These are phyloP conservation scores for Globisporangium megalacanthum DNA, from an alignment of 352 stramenopile genomes.

Conservation along the genomic window DNA sequence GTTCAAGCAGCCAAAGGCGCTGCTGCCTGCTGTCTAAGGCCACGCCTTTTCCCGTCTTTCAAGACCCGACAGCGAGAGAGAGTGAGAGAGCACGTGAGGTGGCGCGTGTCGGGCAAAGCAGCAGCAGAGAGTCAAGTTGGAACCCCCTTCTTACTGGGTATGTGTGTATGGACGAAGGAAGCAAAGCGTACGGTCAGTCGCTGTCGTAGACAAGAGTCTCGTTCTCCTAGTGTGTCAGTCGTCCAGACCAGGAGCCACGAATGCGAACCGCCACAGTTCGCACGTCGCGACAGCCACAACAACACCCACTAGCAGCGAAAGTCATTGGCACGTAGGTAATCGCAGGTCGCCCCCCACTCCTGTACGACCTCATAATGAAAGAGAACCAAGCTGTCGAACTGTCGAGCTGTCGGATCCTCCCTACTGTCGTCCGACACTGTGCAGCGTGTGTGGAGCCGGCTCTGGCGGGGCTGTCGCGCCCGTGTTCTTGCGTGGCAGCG, in stretches of 20 bases:
- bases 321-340: background rate
- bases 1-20: slow-evolving; percentile 66
- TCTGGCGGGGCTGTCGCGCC: background rate
- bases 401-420: no score
- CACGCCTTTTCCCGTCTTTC: background rate
- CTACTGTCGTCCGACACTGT: background rate
- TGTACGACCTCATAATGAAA: background rate
- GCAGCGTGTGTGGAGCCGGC: slow-evolving; percentile 3
- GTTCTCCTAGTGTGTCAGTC: no score
- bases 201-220: no score
- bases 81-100: no score
- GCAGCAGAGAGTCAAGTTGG: no score
- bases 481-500: slow-evolving; percentile 16
- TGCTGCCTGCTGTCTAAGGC: slow-evolving; percentile 11
- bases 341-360: background rate
- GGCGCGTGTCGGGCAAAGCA: no score
- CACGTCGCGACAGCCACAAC: background rate
- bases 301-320: background rate
- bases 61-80: no score
- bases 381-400: background rate
- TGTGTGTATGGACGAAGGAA: no score
- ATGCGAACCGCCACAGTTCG: background rate
- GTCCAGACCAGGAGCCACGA: no score
- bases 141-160: no score
- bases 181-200: no score